A percentile compares a stretch with the other conserved stretches of the same genome.
These are phyloP conservation scores for Podospora sp. DNA, from an alignment of 495 filamentous ascomycete genomes.

Conservation along the genomic window DNA sequence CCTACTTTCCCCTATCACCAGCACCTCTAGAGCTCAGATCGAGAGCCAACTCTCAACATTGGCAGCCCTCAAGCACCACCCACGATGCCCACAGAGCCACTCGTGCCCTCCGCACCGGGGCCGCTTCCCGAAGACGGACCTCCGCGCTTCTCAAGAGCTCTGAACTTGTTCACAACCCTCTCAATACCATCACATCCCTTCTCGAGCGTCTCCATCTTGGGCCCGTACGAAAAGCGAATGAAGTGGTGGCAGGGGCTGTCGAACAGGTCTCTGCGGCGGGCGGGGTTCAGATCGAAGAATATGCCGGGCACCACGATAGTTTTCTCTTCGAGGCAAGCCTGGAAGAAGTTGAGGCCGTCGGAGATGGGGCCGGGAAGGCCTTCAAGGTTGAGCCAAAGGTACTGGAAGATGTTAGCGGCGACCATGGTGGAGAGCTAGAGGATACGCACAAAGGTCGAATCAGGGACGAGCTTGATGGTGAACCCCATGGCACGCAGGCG, in stretches of 20 bases:
- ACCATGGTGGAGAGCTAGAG: too few relatives aligned
- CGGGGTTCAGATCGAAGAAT: conserved; percentile 88
- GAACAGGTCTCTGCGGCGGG: conserved; percentile 86
- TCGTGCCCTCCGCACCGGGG: neutral
- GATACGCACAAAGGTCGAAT: conserved; percentile 69
- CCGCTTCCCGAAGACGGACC: neutral
- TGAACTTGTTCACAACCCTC: conserved; percentile 67
- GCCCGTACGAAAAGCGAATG: conserved; percentile 88
- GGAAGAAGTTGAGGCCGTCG: conserved; percentile 96
- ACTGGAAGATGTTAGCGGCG: conserved; percentile 34
- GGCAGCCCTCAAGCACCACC: neutral
- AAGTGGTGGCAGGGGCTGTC: conserved; percentile 96
- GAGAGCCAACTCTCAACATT: neutral
- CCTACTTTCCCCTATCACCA: neutral
- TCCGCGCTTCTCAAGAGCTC: conserved; percentile 8
- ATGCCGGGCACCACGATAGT: conserved; percentile 95
- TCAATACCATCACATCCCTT: conserved; percentile 89
- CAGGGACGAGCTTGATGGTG: conserved; percentile 72
- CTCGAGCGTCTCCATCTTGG: conserved; percentile 82
- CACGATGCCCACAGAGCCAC: neutral
- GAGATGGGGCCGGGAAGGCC: conserved; percentile 73
- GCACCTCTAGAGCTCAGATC: neutral
- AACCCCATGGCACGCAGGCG: conserved; percentile 85
- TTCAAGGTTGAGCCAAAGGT: conserved; percentile 65
- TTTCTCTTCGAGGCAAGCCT: conserved; percentile 87